Evolutionary conservation across 2,329 filamentous ascomycete species (phyloP).

Genomic region (Talaromyces sp.): DNA sequence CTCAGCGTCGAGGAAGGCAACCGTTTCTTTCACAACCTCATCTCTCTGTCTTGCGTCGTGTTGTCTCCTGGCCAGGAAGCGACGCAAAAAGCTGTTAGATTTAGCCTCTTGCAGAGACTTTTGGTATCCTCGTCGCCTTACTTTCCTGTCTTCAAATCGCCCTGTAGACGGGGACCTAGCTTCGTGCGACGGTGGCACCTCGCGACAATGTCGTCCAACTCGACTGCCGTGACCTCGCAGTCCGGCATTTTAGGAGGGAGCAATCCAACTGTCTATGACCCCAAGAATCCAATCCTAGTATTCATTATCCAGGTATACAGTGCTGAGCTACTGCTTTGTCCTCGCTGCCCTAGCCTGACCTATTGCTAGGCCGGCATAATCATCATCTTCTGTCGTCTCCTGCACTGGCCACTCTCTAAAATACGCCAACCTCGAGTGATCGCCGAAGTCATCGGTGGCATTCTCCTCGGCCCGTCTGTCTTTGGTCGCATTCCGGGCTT

Average conservation of each 20-base stretch:
- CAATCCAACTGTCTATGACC: constrained; percentile 62
- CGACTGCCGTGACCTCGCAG: constrained; percentile 45
- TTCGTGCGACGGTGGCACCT: background rate
- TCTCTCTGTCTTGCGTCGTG: background rate
- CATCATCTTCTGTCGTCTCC: constrained; percentile 65
- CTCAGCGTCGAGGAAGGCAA: background rate
- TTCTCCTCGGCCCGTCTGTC: constrained; percentile 78
- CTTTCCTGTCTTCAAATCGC: background rate
- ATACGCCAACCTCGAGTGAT: constrained; percentile 77
- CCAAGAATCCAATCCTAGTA: constrained; percentile 65
- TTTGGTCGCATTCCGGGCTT: constrained; percentile 83
- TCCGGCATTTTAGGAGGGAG: constrained; percentile 66
- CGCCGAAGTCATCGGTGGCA: constrained; percentile 77
- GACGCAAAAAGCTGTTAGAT: background rate
- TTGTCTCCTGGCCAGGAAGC: background rate
- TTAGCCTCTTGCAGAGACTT: background rate
- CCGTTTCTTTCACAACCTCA: background rate
- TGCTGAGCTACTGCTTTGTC: background rate
- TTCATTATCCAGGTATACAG: constrained; percentile 64
- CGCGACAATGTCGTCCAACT: constrained; percentile 17
- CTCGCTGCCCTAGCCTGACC: background rate
- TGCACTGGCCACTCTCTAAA: constrained; percentile 71
- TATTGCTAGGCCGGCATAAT: constrained; percentile 59
- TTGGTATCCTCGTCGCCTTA: background rate
- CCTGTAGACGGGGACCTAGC: background rate